Evolutionary conservation across 768 basidiomycete genomes (phyloP).

Genomic region (Lentinula boryana): DNA sequence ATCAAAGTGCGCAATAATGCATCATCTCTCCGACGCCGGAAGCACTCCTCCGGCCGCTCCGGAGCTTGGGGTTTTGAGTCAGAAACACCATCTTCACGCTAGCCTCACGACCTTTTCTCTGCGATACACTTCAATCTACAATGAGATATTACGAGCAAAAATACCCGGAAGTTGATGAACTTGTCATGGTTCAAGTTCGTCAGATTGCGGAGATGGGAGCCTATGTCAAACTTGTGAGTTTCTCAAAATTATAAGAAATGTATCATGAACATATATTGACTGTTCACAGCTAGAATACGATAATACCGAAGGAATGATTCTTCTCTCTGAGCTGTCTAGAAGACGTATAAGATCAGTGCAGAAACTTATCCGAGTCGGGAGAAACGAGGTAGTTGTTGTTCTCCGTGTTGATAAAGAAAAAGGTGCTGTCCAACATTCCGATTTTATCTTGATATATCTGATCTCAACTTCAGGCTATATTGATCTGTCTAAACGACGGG

Average conservation of each 20-base stretch:
- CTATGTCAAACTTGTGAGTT: slow-evolving; percentile 90
- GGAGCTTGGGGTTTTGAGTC: no score
- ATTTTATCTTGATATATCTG: slow-evolving; percentile 1
- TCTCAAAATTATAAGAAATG: neutral
- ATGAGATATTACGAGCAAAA: slow-evolving; percentile 94
- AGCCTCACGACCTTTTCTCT: neutral
- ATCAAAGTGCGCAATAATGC: no score
- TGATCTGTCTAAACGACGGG: slow-evolving; percentile 96
- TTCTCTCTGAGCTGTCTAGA: slow-evolving; percentile 95
- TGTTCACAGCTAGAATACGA: slow-evolving; percentile 86
- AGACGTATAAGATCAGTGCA: slow-evolving; percentile 96
- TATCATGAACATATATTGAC: neutral
- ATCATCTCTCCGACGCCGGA: neutral
- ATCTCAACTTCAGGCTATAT: slow-evolving; percentile 73
- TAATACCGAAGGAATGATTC: slow-evolving; percentile 99
- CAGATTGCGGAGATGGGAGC: slow-evolving; percentile 99
- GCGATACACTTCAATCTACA: neutral
- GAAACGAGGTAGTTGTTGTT: slow-evolving; percentile 98
- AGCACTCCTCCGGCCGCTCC: no score
- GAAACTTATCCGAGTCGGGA: slow-evolving; percentile 94
- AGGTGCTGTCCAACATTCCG: slow-evolving; percentile 41
- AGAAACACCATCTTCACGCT: neutral
- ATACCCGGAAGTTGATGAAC: slow-evolving; percentile 95
- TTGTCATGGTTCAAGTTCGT: slow-evolving; percentile 99
- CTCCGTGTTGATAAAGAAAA: slow-evolving; percentile 99